Conservation (phyloP, 345 rosid genomes). For the Excoecaria cochinchinensis region DNA sequence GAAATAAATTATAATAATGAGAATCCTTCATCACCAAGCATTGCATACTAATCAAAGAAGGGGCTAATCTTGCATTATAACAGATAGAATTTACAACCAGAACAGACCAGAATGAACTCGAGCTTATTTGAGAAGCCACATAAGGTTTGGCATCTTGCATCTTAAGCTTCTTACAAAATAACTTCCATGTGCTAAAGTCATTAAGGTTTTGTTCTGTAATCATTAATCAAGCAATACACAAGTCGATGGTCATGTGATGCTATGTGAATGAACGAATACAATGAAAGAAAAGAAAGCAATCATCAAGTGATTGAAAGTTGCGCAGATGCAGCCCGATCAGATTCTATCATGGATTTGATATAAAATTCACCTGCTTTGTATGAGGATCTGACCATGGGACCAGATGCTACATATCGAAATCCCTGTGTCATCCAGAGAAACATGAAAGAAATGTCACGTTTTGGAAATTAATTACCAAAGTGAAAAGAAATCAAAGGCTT, state of each 20-base stretch:
- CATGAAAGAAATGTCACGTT: neutral
- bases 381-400: constrained; percentile 99
- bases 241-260: constrained; percentile 1
- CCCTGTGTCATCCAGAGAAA: constrained; percentile 53
- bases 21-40: neutral
- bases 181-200: constrained; percentile 4
- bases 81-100: constrained; percentile 17
- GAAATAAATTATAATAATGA: neutral
- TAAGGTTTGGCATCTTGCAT: neutral
- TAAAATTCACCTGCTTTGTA: constrained; percentile 99
- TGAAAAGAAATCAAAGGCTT: neutral
- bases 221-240: constrained; percentile 5
- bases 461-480: neutral
- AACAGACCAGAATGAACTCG: constrained; percentile 11
- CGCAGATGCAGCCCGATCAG: constrained; percentile 69
- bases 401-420: constrained; percentile 95
- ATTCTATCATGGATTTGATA: constrained; percentile 94
- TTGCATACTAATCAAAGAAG: too few species aligned
- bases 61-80: constrained; percentile 15
- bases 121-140: constrained; percentile 6
- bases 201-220: neutral
- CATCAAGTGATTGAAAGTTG: constrained; percentile 26
- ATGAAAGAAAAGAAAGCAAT: neutral
- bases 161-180: neutral
- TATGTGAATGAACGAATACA: neutral